Conservation (phyloP, 2,329 filamentous ascomycete species). For the Arthrinium puccinioides region DNA sequence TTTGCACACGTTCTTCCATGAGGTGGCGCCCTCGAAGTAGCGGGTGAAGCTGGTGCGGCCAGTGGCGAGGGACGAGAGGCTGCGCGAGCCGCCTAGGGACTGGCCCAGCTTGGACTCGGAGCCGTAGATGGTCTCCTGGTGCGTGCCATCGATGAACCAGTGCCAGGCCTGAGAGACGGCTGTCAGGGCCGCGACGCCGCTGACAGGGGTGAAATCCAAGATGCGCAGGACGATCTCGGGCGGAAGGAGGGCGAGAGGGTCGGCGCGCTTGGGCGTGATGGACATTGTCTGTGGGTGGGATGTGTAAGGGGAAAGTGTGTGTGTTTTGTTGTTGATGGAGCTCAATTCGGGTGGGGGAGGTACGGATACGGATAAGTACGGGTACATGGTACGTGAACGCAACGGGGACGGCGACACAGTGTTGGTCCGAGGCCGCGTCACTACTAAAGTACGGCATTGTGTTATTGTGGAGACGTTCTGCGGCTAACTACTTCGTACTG, state of each 20-base stretch:
- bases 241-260: slow-evolving; percentile 11
- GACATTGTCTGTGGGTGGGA: too few relatives aligned
- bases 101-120: slow-evolving; percentile 1
- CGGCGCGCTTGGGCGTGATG: slow-evolving; percentile 7
- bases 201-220: slow-evolving; percentile 10
- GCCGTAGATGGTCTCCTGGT: slow-evolving; percentile 13
- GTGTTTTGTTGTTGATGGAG: too few relatives aligned
- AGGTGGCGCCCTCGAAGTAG: slow-evolving; percentile 23
- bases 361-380: too few relatives aligned
- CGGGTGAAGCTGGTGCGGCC: slow-evolving; percentile 20
- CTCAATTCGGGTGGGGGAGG: too few relatives aligned
- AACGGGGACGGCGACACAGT: too few relatives aligned
- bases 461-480: too few relatives aligned
- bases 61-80: slow-evolving; percentile 3
- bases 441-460: too few relatives aligned
- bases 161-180: slow-evolving; percentile 11
- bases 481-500: too few relatives aligned
- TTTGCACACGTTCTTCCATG: slow-evolving; percentile 37
- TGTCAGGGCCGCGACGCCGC: slow-evolving; percentile 8
- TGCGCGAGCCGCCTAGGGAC: neutral
- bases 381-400: too few relatives aligned
- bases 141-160: slow-evolving; percentile 11
- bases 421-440: too few relatives aligned
- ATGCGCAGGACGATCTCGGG: slow-evolving; percentile 14
- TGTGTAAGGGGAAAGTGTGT: too few relatives aligned